Percentiles rank a stretch among this genome's conserved stretches.
Evolutionary conservation across 2,329 filamentous ascomycete species (phyloP).

Genomic region (Alternaria viburni): DNA sequence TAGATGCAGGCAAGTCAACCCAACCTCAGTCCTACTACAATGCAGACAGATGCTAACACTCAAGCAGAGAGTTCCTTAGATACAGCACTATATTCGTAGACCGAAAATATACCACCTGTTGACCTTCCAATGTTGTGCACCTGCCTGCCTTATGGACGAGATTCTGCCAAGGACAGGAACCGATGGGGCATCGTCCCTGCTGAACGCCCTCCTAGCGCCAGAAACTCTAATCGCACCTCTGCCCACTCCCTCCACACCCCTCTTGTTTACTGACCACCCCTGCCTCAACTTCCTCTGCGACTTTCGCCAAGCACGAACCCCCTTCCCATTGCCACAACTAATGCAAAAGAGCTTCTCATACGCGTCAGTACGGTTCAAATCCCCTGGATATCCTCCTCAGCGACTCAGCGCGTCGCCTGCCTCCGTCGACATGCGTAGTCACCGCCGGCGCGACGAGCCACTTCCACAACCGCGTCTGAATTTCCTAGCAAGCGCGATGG

Average conservation of each 20-base stretch:
- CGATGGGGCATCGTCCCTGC: constrained; percentile 5
- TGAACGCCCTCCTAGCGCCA: constrained; percentile 12
- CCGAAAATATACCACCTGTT: not conserved
- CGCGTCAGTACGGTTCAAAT: not conserved
- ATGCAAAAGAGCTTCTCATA: not conserved
- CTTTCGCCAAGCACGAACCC: not conserved
- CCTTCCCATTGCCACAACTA: not conserved
- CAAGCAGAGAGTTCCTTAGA: constrained; percentile 3
- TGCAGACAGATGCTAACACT: not conserved
- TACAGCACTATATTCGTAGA: not conserved
- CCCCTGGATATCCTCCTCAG: not conserved
- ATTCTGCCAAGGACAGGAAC: constrained; percentile 16
- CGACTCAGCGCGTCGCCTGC: not conserved
- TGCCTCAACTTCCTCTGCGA: not conserved
- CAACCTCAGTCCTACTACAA: not conserved
- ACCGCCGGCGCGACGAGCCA: not conserved
- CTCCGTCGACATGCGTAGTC: not conserved
- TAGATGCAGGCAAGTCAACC: not conserved
- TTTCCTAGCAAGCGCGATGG: not conserved
- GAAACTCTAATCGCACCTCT: constrained; percentile 26
- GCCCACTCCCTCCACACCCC: not conserved
- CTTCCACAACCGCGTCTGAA: not conserved
- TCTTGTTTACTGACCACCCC: not conserved
- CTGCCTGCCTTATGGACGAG: not conserved
- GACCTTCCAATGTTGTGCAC: not conserved